Conservation (phyloP, 2,329 filamentous ascomycete species). For the Chaetomiaceae sp. region DNA sequence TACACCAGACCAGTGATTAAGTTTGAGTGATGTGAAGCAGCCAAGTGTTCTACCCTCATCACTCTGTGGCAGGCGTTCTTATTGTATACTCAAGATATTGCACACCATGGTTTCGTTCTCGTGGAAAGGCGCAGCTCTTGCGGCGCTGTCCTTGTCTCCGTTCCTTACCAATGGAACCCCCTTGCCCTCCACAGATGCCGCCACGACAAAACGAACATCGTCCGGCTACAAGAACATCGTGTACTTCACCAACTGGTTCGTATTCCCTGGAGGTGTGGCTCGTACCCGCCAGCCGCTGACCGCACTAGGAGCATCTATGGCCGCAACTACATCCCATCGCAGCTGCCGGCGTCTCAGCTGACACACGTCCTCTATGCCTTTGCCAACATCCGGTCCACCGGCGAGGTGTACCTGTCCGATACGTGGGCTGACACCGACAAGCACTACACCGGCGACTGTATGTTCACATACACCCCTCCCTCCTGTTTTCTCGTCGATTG, state of each 20-base stretch:
- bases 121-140: slow-evolving; percentile 3
- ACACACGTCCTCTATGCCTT: slow-evolving; percentile 79
- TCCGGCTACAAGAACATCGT: slow-evolving; percentile 38
- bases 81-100: too few relatives aligned
- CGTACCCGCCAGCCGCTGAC: neutral
- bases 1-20: too few relatives aligned
- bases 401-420: slow-evolving; percentile 68
- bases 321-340: slow-evolving; percentile 63
- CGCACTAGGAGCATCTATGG: slow-evolving; percentile 39
- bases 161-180: slow-evolving; percentile 9
- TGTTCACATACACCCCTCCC: slow-evolving; percentile 18
- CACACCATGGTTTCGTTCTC: slow-evolving; percentile 1
- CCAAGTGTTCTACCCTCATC: too few relatives aligned
- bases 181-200: neutral
- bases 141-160: slow-evolving; percentile 16
- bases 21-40: too few relatives aligned
- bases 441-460: slow-evolving; percentile 63
- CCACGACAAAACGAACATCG: slow-evolving; percentile 1
- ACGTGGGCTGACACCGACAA: slow-evolving; percentile 65
- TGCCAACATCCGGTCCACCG: slow-evolving; percentile 64
- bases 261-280: neutral
- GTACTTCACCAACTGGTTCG: slow-evolving; percentile 46
- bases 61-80: too few relatives aligned
- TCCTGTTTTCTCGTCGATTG: neutral
- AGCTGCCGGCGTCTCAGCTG: slow-evolving; percentile 62